Percentiles rank a stretch among this genome's conserved stretches.
These are phyloP conservation scores for Phytophthora kernoviae DNA, from an alignment of 352 stramenopile species.

Conservation along the genomic window DNA sequence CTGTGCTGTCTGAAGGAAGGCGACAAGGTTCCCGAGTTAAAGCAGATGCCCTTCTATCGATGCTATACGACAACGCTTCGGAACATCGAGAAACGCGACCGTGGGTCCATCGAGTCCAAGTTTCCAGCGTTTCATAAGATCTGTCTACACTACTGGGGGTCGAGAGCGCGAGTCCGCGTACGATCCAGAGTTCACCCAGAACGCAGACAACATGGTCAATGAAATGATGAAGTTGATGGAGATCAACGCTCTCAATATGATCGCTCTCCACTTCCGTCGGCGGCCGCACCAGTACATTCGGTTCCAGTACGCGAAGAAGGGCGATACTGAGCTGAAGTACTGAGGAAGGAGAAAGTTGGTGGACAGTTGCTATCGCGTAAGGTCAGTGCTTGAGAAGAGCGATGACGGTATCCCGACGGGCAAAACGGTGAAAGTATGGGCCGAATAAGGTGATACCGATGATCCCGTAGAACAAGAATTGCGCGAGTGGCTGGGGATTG, in stretches of 20 bases:
- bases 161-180: conserved; percentile 5
- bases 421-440: conserved; percentile 1
- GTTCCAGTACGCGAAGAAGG: conserved; percentile 5
- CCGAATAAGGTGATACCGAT: conserved; percentile 3
- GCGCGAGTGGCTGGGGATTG: conserved; percentile 7
- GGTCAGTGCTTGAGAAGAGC: neutral
- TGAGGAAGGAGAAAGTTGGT: conserved; percentile 3
- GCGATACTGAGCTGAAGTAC: neutral
- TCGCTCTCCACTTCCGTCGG: conserved; percentile 16
- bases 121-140: conserved; percentile 15
- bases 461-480: conserved; percentile 12
- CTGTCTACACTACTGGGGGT: conserved; percentile 10
- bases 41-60: conserved; percentile 11
- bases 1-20: conserved; percentile 15
- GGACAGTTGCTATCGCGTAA: conserved; percentile 12
- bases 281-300: no score
- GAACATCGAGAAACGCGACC: conserved; percentile 2
- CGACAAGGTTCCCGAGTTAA: conserved; percentile 6
- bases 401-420: conserved; percentile 3
- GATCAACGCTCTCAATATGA: conserved; percentile 14
- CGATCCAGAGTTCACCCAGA: conserved; percentile 8
- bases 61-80: conserved; percentile 18
- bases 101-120: conserved; percentile 5
- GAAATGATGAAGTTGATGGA: conserved; percentile 6
- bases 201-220: conserved; percentile 4